These are phyloP conservation scores for Calonectria hawksworthii DNA, from an alignment of 2,329 filamentous ascomycete species.

Conservation along the genomic window DNA sequence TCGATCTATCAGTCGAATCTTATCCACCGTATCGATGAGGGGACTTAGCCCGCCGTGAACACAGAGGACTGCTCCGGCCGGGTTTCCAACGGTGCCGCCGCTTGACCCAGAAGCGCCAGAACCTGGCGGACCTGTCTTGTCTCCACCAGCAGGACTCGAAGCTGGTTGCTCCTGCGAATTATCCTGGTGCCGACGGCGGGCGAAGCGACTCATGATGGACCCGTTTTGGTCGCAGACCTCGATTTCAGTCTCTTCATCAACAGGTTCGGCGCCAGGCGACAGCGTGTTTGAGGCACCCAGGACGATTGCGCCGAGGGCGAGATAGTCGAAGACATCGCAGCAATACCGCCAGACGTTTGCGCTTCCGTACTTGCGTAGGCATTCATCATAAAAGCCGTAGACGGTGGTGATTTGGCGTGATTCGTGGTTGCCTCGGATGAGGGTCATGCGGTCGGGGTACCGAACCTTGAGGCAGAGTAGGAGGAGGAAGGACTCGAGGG, in stretches of 20 bases:
- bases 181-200: constrained; percentile 59
- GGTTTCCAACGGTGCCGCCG: constrained; percentile 73
- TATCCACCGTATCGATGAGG: constrained; percentile 92
- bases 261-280: constrained; percentile 62
- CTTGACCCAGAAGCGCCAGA: constrained; percentile 83
- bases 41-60: constrained; percentile 95
- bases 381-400: constrained; percentile 99
- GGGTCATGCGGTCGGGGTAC: constrained; percentile 96
- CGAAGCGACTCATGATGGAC: constrained; percentile 81
- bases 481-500: constrained; percentile 94
- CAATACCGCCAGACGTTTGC: constrained; percentile 98
- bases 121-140: constrained; percentile 78
- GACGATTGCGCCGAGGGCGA: constrained; percentile 90
- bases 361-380: constrained; percentile 93
- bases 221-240: constrained; percentile 92
- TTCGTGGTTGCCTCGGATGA: constrained; percentile 96
- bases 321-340: constrained; percentile 98
- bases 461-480: constrained; percentile 96
- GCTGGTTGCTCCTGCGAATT: constrained; percentile 41
- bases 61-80: constrained; percentile 88
- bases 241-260: constrained; percentile 86
- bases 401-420: constrained; percentile 97
- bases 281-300: constrained; percentile 84
- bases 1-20: constrained; percentile 93
- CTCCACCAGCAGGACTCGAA: constrained; percentile 45